Base-by-base conservation (phyloP, 345 rosid species). In the Bruguiera gymnorhiza region DNA sequence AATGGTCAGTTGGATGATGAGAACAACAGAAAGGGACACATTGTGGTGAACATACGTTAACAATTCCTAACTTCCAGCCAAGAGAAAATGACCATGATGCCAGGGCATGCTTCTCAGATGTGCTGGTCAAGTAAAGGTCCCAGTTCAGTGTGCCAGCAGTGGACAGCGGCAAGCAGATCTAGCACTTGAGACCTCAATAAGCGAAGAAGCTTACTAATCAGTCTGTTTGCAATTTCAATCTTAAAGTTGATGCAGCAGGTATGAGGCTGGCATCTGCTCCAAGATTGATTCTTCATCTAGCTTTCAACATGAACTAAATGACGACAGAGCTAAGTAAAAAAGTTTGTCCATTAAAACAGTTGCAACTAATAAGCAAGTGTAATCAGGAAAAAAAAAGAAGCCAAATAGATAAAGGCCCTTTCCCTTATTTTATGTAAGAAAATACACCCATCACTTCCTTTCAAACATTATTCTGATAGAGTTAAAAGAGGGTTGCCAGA, bases 381-480 rank as follows among this genome's bases (percentile, higher is more conserved):
- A 73, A 59, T 74, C 65, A 39, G 37, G 15, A 64, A 20, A 48
- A 72, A 72, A 64, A 64, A 20, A 54, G 65, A 66, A 65, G 50
- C 18, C 18, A 18, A 13, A 2, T 20, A 13, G 65, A 18, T 53
- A 75, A 43, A 64, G 6, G 23, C 10, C 51, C 32, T 62, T 78
- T 72, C 53, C 67, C 60, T 69, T 62, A 10, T 7, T 34, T 76
- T 76, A 67, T 24, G 53, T 46, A 68, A 65, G 55, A 70, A 66
- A 65, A 71, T 39, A 57, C 32, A n/a, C 29, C 72, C 60, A 68
- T 60, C 64, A 48, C 80, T 73, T 65, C 81, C 73, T 64, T 75
- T 63, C 64, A 81, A 65, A 51, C 58, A 64, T 83, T 81, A 79
- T 86, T 81, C 73, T 26, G 66, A 43, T 73, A 70, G 61, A 30